Conservation (phyloP, 1,139 yeast species). For the Arxiozyma telluris region DNA sequence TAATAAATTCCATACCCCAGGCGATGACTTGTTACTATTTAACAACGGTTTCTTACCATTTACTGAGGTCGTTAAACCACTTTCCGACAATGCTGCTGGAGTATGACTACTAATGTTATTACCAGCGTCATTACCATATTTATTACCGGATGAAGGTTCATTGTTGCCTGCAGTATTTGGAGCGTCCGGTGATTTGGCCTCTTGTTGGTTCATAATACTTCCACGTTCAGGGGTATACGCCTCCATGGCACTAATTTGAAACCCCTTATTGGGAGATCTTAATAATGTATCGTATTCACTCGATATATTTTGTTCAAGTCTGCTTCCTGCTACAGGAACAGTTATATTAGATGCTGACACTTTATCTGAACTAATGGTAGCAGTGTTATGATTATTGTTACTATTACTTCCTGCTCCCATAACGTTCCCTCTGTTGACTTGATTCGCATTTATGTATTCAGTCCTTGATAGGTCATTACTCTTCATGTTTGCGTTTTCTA, state of each 20-base stretch:
- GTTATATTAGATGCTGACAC: neutral
- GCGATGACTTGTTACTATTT: constrained; percentile 34
- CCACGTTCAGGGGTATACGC: constrained; percentile 83
- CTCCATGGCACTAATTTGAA: constrained; percentile 52
- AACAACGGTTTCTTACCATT: constrained; percentile 6
- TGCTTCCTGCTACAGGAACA: neutral
- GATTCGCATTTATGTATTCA: neutral
- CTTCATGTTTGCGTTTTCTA: neutral
- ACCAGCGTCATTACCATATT: neutral
- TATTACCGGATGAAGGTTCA: neutral
- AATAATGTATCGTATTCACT: constrained; percentile 18
- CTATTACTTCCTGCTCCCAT: neutral
- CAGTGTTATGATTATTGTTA: neutral
- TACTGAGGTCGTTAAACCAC: neutral
- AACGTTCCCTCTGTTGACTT: neutral
- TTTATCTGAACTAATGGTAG: neutral
- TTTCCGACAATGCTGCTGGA: neutral
- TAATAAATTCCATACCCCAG: constrained; percentile 72
- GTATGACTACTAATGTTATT: neutral
- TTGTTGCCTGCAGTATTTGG: constrained; percentile 1
- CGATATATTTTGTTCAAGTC: neutral
- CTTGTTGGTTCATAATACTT: constrained; percentile 31
- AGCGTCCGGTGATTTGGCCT: constrained; percentile 19
- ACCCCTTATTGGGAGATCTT: constrained; percentile 39
- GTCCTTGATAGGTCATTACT: neutral